Conservation (phyloP, 2,329 filamentous ascomycete genomes). For the Pestalotiopsis sp. region DNA sequence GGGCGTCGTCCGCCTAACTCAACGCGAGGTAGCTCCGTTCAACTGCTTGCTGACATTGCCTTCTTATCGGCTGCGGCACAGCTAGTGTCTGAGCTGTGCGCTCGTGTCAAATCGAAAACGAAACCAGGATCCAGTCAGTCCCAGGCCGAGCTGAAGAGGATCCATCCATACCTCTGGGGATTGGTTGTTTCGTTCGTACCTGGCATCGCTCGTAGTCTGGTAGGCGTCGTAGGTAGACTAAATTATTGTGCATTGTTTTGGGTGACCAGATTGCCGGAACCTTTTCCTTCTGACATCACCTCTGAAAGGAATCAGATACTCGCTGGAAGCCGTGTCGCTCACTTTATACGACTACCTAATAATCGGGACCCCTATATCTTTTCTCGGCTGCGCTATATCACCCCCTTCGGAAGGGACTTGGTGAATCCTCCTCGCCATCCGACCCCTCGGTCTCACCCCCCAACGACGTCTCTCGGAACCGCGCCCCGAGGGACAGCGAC, state of each 20-base stretch:
- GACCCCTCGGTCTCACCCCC: constrained; percentile 11
- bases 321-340: not conserved
- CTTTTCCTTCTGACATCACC: constrained; percentile 6
- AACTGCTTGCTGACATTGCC: not conserved
- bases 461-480: not conserved
- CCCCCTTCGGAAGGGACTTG: not conserved
- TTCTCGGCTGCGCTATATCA: not conserved
- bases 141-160: not conserved
- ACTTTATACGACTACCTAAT: not conserved
- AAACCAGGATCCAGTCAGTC: not conserved
- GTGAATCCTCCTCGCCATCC: not conserved
- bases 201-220: not conserved
- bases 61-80: constrained; percentile 8
- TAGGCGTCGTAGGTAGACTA: not conserved
- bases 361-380: not conserved
- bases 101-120: constrained; percentile 5
- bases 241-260: not conserved
- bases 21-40: not conserved
- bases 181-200: not conserved
- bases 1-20: not conserved
- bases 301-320: not conserved
- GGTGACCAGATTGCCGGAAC: not conserved
- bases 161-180: not conserved
- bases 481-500: not conserved
- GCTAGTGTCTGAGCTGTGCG: constrained; percentile 1